Percentiles rank a stretch among this genome's conserved stretches.
These are phyloP conservation scores for Nakazawaea wickerhamii DNA, from an alignment of 805 yeast genomes.

Conservation along the genomic window DNA sequence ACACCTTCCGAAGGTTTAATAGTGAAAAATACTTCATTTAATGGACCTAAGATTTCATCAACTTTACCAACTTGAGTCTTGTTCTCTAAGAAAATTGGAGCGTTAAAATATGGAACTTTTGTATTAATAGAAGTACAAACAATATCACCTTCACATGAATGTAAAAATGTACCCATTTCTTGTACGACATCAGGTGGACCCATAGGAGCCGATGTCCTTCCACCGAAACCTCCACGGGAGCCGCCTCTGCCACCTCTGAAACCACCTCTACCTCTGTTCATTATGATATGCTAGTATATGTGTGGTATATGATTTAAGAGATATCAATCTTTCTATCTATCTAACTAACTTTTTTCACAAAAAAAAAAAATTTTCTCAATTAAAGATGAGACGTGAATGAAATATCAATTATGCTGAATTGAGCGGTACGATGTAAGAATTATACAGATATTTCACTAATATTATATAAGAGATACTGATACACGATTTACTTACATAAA, in stretches of 20 bases:
- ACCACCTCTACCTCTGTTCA: slow-evolving; percentile 55
- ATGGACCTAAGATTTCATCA: slow-evolving; percentile 96
- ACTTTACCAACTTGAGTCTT: slow-evolving; percentile 95
- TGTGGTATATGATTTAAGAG: neutral
- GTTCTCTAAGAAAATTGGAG: slow-evolving; percentile 95
- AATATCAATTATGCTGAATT: slow-evolving; percentile 20
- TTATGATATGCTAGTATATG: slow-evolving; percentile 33
- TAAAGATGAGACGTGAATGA: slow-evolving; percentile 19
- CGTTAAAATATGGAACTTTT: slow-evolving; percentile 96
- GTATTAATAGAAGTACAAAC: slow-evolving; percentile 93
- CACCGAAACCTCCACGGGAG: slow-evolving; percentile 50
- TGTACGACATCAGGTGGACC: slow-evolving; percentile 96
- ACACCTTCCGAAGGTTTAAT: slow-evolving; percentile 96
- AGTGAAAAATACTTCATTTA: slow-evolving; percentile 97
- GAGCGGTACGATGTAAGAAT: slow-evolving; percentile 19
- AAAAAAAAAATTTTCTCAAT: slow-evolving; percentile 7
- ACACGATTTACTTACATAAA: too few relatives aligned
- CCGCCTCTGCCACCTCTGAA: slow-evolving; percentile 51
- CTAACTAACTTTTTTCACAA: neutral
- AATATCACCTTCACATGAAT: slow-evolving; percentile 94
- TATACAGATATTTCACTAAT: too few relatives aligned
- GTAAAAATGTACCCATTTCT: slow-evolving; percentile 92
- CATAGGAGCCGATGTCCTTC: slow-evolving; percentile 69
- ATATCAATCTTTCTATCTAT: neutral
- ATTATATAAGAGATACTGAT: too few relatives aligned